Conservation (phyloP, 768 basidiomycete genomes). For the Coprinellus aureogranulatus region DNA sequence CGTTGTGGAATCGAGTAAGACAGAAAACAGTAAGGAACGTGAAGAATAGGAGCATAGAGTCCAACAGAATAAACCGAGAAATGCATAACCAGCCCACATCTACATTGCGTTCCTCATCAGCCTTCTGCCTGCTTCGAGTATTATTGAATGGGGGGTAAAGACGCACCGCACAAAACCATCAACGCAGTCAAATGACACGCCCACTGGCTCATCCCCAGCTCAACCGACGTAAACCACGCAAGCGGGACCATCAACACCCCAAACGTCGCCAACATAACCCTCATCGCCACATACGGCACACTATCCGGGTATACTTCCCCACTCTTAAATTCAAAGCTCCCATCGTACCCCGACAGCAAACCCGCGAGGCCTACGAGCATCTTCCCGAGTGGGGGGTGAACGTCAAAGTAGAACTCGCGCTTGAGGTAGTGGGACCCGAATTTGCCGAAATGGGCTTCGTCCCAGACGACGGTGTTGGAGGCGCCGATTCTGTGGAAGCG, state of each 20-base stretch:
- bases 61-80: constrained; percentile 94
- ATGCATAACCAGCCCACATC: constrained; percentile 97
- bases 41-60: constrained; percentile 99
- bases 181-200: constrained; percentile 89
- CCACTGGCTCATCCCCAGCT: constrained; percentile 87
- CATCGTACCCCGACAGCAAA: constrained; percentile 86
- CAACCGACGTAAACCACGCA: constrained; percentile 94
- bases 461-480: constrained; percentile 88
- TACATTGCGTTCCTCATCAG: constrained; percentile 26
- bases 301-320: constrained; percentile 78
- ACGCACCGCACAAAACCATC: constrained; percentile 88
- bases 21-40: constrained; percentile 96
- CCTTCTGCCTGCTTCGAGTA: too few species aligned
- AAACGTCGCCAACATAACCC: constrained; percentile 90
- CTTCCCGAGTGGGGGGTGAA: constrained; percentile 97
- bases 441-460: constrained; percentile 99
- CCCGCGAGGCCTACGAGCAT: constrained; percentile 97
- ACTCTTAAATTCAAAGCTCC: constrained; percentile 90
- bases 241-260: constrained; percentile 95
- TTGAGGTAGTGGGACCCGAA: constrained; percentile 98
- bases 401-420: constrained; percentile 98
- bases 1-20: constrained; percentile 94
- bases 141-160: not conserved
- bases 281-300: constrained; percentile 93
- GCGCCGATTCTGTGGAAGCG: constrained; percentile 91